Evolutionary conservation across 2,329 filamentous ascomycete genomes (phyloP), one percentile per base, ranked within the genome.

Genomic region (Colletotrichum liriopes): DNA sequence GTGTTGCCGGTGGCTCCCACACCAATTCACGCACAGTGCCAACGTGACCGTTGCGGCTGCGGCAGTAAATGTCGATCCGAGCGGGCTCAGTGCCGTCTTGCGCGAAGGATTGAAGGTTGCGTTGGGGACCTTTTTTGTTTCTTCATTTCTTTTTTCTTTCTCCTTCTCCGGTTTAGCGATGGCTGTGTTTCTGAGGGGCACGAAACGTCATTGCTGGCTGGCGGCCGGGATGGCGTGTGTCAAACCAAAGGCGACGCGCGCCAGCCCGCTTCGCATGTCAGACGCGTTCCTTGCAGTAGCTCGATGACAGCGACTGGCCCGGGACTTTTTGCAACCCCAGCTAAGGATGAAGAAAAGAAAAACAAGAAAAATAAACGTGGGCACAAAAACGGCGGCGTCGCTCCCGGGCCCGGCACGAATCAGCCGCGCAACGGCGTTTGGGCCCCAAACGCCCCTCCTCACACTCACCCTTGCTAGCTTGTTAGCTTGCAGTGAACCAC

Each of bases 371-470:
- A 18, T 3, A 41, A 59, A 45, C 43, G 60, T 65, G 61, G 37
- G 65, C 29, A 45, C 23, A 54, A 8, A 20, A 26, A 51, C n/a
- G 16, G 39, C 45, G 63, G 55, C 63, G 67, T 71, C 56, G 63
- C 47, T 55, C 32, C 61, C 56, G 49, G 63, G 41, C 61, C 41
- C 54, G 56, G 68, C 41, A 71, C 58, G 58, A 51, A 54, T 67
- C 43, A 60, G 58, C 47, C 47, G 45, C 54, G 55, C n/a, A n/a
- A 26, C 18, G 32, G 52, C 26, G 35, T 55, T 32, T 32, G 55
- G 29, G n/a, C 43, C 23, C n/a, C n/a, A 26, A 45, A 52, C 35
- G n/a, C 18, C 32, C 16, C 18, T 16, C 16, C 35, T 43, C 29
- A 45, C 56, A 23, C 18, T 20, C 54, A 63, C 63, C 56, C 58